Base-by-base conservation (phyloP, 176 grass and related monocot species). In the Juncus effusus region DNA sequence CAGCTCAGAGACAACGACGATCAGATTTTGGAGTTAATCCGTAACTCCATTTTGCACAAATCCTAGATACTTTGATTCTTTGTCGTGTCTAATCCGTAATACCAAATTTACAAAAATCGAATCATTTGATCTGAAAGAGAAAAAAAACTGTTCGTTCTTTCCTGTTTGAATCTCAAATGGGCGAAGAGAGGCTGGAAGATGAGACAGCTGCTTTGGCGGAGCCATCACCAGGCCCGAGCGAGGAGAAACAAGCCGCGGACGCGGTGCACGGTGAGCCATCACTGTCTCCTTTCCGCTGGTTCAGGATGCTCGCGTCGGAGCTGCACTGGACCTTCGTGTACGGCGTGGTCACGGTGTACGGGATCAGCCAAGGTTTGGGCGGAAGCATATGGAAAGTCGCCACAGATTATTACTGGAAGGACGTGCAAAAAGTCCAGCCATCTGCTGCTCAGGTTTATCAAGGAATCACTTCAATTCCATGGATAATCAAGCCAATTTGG, bases 361-460 rank as follows among this genome's bases (percentile, higher is more conserved):
- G 90, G 28, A 50, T 82, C 68, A 90, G 83, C 77, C 83, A 95
- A 81, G 90, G 90, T 38, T 51, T 95, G 40, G 86, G 90, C 0
- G 83, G 86, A 39, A 81, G 83, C 7, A 76, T 96, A 57, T 16
- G 10, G 15, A 74, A 87, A 60, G 92, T 96, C n/a, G 87, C 84
- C 3, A 78, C 92, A 4, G 84, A 91, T 69, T 96, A 88, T 78
- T 96, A 96, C 81, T 91, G 92, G 87, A 96, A 96, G 64, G 92
- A 96, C 70, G 87, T 96, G 68, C 91, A 96, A 78, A 67, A 63
- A 77, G 86, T 90, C 52, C 90, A 87, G 72, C 90, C 90, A 10
- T 86, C 85, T 10, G 90, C 78, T 9, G 87, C 92, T 52, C 92
- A 96, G 92, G 84, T 91, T 41, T 96, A 96, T 77, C 87, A 96